Evolutionary conservation across 495 filamentous ascomycete species (phyloP).

Genomic region (Trichoderma erinaceum): DNA sequence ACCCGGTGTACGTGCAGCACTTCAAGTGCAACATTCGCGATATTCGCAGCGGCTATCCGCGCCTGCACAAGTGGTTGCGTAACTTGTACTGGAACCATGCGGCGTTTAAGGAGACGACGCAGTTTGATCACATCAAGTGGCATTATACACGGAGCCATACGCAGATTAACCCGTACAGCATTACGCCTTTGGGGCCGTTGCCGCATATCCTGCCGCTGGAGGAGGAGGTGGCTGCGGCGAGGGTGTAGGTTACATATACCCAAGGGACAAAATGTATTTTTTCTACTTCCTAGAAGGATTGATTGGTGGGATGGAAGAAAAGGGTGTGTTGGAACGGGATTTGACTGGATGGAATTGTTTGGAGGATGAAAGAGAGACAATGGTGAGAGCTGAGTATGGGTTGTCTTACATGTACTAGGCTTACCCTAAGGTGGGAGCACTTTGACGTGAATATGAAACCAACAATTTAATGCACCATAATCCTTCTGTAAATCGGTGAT

Average conservation of each 20-base stretch:
- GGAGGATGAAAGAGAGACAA: background rate
- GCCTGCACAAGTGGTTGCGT: constrained; percentile 61
- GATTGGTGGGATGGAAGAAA: background rate
- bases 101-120: constrained; percentile 64
- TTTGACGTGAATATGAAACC: no score
- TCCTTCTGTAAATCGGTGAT: no score
- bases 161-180: constrained; percentile 55
- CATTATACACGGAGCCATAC: constrained; percentile 47
- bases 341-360: background rate
- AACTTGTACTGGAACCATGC: constrained; percentile 64
- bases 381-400: background rate
- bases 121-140: constrained; percentile 58
- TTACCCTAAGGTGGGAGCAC: background rate
- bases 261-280: background rate
- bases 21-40: constrained; percentile 67
- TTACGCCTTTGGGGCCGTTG: constrained; percentile 60
- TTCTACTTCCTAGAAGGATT: background rate
- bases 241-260: background rate
- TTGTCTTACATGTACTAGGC: background rate
- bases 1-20: constrained; percentile 59
- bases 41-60: constrained; percentile 65
- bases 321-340: background rate
- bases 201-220: constrained; percentile 51
- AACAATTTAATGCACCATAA: no score
- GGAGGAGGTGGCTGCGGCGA: constrained; percentile 36